Conservation (phyloP, 2,329 filamentous ascomycete genomes). For the Corynespora cassiicola region DNA sequence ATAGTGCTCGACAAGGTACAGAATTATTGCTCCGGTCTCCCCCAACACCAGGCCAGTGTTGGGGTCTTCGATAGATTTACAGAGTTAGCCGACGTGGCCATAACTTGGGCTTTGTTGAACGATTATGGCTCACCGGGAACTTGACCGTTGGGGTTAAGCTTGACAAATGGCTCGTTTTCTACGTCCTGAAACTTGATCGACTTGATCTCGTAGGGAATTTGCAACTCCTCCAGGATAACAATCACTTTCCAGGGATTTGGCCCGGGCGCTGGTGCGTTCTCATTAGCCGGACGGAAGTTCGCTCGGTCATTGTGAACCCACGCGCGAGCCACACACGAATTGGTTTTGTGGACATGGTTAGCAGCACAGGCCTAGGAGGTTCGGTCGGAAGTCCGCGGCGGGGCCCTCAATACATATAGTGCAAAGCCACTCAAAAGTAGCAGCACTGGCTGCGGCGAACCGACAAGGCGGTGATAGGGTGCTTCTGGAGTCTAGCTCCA, state of each 20-base stretch:
- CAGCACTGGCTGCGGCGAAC: neutral
- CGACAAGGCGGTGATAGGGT: slow-evolving; percentile 1
- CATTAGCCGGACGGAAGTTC: too few relatives aligned
- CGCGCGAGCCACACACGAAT: slow-evolving; percentile 13
- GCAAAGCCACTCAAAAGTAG: slow-evolving; percentile 5
- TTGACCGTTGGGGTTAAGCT: slow-evolving; percentile 23
- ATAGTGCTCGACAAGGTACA: slow-evolving; percentile 48
- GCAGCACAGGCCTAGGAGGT: slow-evolving; percentile 1
- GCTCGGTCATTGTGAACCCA: slow-evolving; percentile 5
- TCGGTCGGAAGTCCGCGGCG: neutral
- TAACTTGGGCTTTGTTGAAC: neutral
- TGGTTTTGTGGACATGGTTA: slow-evolving; percentile 11
- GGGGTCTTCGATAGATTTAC: slow-evolving; percentile 48
- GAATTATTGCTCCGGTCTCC: slow-evolving; percentile 50
- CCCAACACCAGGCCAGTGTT: slow-evolving; percentile 48
- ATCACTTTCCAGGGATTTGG: slow-evolving; percentile 19
- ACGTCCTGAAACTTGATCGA: slow-evolving; percentile 12
- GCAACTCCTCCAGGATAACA: slow-evolving; percentile 34
- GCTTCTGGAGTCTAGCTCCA: neutral
- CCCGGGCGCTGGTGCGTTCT: slow-evolving; percentile 11
- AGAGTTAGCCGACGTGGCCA: neutral
- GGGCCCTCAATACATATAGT: slow-evolving; percentile 2
- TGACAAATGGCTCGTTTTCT: slow-evolving; percentile 13
- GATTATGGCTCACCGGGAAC: slow-evolving; percentile 14
- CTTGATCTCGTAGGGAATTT: slow-evolving; percentile 24